These are phyloP conservation scores for Scenedesmus sp. DNA, from an alignment of 163 green algal species.

Conservation along the genomic window DNA sequence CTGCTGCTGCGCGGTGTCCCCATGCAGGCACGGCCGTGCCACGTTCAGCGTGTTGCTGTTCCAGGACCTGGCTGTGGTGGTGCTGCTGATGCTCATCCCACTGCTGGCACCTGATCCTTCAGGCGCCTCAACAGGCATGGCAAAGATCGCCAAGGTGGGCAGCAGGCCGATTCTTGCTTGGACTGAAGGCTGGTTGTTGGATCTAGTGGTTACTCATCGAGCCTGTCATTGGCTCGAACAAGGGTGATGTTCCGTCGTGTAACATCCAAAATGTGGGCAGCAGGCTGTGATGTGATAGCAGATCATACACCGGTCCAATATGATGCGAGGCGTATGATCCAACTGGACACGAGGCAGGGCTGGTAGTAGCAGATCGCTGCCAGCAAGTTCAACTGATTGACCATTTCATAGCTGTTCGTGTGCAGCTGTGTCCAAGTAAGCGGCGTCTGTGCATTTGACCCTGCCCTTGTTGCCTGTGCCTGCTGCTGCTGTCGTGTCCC, in stretches of 20 bases:
- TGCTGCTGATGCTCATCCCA: conserved; percentile 99
- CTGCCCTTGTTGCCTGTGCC: neutral
- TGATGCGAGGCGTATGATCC: neutral
- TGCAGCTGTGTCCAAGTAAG: neutral
- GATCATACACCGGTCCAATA: too few relatives aligned
- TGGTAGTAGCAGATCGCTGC: neutral
- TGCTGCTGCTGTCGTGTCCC: neutral
- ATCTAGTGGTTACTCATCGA: too few relatives aligned
- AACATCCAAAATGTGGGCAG: too few relatives aligned
- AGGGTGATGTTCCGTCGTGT: too few relatives aligned
- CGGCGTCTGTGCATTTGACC: neutral
- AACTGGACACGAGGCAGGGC: neutral
- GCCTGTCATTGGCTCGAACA: too few relatives aligned
- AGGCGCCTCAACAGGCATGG: conserved; percentile 55
- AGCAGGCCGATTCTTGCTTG: neutral
- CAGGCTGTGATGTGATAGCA: too few relatives aligned
- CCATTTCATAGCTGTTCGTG: neutral
- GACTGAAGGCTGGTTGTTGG: too few relatives aligned
- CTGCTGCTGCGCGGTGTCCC: neutral
- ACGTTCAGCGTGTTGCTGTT: conserved; percentile 98
- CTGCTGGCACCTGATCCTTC: conserved; percentile 88
- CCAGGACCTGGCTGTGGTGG: conserved; percentile 98
- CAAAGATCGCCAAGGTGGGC: conserved; percentile 59
- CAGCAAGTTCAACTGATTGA: neutral
- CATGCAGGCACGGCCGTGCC: conserved; percentile 90